phyloP scores from a whole-genome alignment of 345 rosid species.

The Lumnitzera racemosa region DNA sequence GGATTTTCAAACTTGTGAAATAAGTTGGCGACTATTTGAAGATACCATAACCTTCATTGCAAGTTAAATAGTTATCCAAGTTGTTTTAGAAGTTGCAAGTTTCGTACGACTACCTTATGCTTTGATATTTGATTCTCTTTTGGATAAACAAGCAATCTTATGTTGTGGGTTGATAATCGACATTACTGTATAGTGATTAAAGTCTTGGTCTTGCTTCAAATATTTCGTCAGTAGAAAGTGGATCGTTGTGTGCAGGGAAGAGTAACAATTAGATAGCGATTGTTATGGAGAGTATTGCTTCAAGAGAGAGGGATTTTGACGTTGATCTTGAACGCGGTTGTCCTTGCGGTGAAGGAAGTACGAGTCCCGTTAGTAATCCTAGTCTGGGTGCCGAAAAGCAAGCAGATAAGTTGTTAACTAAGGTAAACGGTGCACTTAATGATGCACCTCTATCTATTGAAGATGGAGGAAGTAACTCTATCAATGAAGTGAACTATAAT shows the following conservation, averaged over 20 bases:
- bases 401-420: constrained; percentile 12
- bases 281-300: constrained; percentile 28
- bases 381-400: constrained; percentile 19
- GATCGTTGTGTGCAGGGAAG: constrained; percentile 11
- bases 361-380: constrained; percentile 14
- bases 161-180: constrained; percentile 9
- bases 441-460: constrained; percentile 24
- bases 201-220: background rate
- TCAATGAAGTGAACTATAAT: constrained; percentile 10
- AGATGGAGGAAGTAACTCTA: constrained; percentile 20
- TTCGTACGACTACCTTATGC: constrained; percentile 12
- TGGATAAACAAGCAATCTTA: constrained; percentile 8
- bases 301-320: constrained; percentile 30
- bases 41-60: constrained; percentile 7
- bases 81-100: constrained; percentile 11
- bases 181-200: background rate
- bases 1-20: background rate
- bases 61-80: constrained; percentile 12
- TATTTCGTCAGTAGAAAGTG: background rate
- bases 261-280: constrained; percentile 4
- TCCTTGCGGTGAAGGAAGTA: constrained; percentile 23
- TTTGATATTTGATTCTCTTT: constrained; percentile 8
- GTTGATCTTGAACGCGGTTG: constrained; percentile 70
- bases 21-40: constrained; percentile 10
- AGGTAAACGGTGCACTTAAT: constrained; percentile 17